Evolutionary conservation across 257 asterid genomes (phyloP), one percentile per base, ranked within the genome.

Genomic region (Ehretia macrophylla): DNA sequence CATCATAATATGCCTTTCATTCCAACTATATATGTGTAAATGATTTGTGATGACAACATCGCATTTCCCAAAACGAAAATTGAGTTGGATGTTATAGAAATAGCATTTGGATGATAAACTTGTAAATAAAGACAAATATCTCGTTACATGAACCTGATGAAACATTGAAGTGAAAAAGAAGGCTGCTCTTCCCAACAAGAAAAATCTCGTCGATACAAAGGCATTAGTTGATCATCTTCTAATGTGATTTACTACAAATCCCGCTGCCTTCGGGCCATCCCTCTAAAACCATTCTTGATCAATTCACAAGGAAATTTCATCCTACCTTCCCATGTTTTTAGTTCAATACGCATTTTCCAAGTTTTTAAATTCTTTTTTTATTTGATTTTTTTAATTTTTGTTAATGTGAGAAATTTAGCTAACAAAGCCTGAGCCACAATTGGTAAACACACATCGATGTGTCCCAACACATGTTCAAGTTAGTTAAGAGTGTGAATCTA

Each of bases 61-160:
- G 4, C 47, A 2, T 42, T 42, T 42, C 3, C 3, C 47, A 42
- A 42, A 42, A 42, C 47, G 8, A 42, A 14, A 42, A 2, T 42
- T 42, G 3, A 10, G 8, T 10, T 42, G 8, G 8, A 53, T 67
- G 71, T 64, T 35, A 64, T 32, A 47, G 68, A 62, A 59, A 27
- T 18, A 39, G 63, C 48, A 44, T 40, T 35, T 49, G 55, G 53
- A 55, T 68, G 51, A 35, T 32, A 27, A 62, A 9, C 61, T 65
- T 53, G 44, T 56, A 56, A 9, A 48, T 68, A 64, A 60, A 52
- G 76, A 69, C 74, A 63, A 66, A 51, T 62, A 39, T 21, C 65
- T 72, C 70, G 67, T 72, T 19, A 22, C 10, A 32, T 14, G 13
- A 51, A 67, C 49, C 17, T 27, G n/a, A 56, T 49, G n/a, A n/a